Evolutionary conservation across 106 monocot species (phyloP).

Genomic region (Phalaenopsis equestris): DNA sequence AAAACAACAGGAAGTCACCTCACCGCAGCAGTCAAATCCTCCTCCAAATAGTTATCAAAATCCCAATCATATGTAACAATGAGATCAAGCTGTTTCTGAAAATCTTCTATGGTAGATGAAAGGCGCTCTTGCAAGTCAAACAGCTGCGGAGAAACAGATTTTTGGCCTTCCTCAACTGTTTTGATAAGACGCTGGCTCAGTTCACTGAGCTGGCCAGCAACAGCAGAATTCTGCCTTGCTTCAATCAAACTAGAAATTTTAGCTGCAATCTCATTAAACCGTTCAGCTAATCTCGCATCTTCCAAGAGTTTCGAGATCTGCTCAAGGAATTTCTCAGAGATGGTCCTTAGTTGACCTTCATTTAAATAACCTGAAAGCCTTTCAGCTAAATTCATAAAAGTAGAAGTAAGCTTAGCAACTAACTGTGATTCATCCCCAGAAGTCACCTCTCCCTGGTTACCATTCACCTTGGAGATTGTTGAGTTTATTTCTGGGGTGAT

Average conservation of each 20-base stretch:
- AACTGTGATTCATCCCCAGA: constrained; percentile 51
- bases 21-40: constrained; percentile 95
- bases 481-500: constrained; percentile 5
- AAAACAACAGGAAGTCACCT: constrained; percentile 34
- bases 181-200: constrained; percentile 68
- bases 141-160: constrained; percentile 80
- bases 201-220: constrained; percentile 71
- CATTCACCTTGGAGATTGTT: constrained; percentile 17
- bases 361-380: constrained; percentile 80
- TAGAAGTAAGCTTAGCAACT: constrained; percentile 51
- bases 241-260: constrained; percentile 65
- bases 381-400: constrained; percentile 65
- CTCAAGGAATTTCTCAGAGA: constrained; percentile 71
- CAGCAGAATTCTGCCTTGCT: constrained; percentile 59
- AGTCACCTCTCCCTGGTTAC: constrained; percentile 15
- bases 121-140: constrained; percentile 80
- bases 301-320: constrained; percentile 77
- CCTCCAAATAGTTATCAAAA: constrained; percentile 92
- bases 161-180: constrained; percentile 72
- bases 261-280: constrained; percentile 69
- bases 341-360: constrained; percentile 61
- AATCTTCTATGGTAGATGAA: constrained; percentile 74
- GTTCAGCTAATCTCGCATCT: constrained; percentile 64
- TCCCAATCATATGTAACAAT: constrained; percentile 92
- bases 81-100: constrained; percentile 83